Percentiles rank a stretch among this genome's conserved stretches.
phyloP scores from a whole-genome alignment of 768 basidiomycete genomes.

The Gelatoporia subvermispora region DNA sequence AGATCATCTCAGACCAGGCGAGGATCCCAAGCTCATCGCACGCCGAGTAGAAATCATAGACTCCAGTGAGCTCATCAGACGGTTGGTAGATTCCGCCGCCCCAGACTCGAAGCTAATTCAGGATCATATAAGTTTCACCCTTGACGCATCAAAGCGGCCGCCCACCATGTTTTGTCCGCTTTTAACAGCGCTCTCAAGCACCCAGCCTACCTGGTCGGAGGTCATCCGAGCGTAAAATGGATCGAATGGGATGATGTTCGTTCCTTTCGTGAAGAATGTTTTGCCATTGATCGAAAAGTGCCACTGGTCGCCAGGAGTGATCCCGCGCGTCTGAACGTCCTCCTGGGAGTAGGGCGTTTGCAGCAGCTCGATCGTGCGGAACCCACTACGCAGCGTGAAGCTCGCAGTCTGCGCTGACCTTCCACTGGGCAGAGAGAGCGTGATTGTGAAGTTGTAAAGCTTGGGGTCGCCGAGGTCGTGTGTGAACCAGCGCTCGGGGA shows the following conservation, averaged over 20 bases:
- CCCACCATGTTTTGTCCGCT: constrained; percentile 59
- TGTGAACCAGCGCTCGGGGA: constrained; percentile 51
- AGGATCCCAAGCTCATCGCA: constrained; percentile 60
- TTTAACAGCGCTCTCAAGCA: constrained; percentile 48
- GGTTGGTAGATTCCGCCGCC: constrained; percentile 43
- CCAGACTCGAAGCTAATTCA: constrained; percentile 49
- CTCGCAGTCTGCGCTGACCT: constrained; percentile 9
- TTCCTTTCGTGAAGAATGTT: constrained; percentile 50
- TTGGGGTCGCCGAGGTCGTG: constrained; percentile 51
- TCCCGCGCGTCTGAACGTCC: constrained; percentile 41
- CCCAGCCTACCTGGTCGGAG: constrained; percentile 47
- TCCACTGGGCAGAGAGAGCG: constrained; percentile 26
- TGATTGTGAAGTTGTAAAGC: constrained; percentile 46
- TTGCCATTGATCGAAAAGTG: constrained; percentile 57
- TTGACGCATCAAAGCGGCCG: neutral
- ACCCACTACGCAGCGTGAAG: constrained; percentile 46
- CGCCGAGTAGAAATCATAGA: constrained; percentile 51
- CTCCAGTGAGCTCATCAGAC: constrained; percentile 32
- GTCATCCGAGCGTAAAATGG: constrained; percentile 51
- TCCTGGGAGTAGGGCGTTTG: constrained; percentile 42
- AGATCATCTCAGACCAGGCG: constrained; percentile 59
- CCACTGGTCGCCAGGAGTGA: constrained; percentile 57
- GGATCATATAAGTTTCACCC: no score
- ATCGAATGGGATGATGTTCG: constrained; percentile 59
- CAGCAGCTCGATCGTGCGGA: constrained; percentile 52